A percentile compares a stretch with the other conserved stretches of the same genome.
These are phyloP conservation scores for Pneumocystis sp. DNA, from an alignment of 1,139 yeast species.

Conservation along the genomic window DNA sequence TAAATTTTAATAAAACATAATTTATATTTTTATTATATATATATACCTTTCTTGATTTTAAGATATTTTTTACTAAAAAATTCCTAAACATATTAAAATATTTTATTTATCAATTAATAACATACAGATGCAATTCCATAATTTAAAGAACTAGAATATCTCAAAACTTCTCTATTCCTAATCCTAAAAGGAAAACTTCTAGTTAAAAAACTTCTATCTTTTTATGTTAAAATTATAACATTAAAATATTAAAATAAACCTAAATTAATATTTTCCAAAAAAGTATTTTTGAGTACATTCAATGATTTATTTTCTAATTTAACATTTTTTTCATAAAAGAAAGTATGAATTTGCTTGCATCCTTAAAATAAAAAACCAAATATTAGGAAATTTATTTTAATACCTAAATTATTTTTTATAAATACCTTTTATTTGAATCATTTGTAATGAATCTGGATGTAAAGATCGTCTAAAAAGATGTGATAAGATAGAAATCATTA, in stretches of 20 bases:
- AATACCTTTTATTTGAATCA: neutral
- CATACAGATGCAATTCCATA: neutral
- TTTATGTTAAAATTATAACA: neutral
- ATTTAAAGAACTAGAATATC: neutral
- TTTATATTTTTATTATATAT: neutral
- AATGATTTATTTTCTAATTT: neutral
- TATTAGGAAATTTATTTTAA: too few species aligned
- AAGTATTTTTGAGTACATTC: neutral
- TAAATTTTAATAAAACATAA: neutral
- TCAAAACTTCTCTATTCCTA: neutral
- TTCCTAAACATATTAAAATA: neutral
- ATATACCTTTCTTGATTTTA: neutral
- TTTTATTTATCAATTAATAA: neutral
- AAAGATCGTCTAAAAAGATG: neutral
- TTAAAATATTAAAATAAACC: neutral
- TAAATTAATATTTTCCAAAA: neutral
- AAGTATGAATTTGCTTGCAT: neutral
- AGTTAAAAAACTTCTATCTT: neutral
- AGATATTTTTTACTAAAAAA: neutral
- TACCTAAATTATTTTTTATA: neutral
- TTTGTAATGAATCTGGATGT: neutral
- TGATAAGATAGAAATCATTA: neutral
- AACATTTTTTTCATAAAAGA: neutral
- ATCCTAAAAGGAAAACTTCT: neutral
- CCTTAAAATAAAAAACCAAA: neutral